Percentiles rank a stretch among this genome's conserved stretches.
Evolutionary conservation across 2,329 filamentous ascomycete species (phyloP).

Genomic region (Fusarium sp.): DNA sequence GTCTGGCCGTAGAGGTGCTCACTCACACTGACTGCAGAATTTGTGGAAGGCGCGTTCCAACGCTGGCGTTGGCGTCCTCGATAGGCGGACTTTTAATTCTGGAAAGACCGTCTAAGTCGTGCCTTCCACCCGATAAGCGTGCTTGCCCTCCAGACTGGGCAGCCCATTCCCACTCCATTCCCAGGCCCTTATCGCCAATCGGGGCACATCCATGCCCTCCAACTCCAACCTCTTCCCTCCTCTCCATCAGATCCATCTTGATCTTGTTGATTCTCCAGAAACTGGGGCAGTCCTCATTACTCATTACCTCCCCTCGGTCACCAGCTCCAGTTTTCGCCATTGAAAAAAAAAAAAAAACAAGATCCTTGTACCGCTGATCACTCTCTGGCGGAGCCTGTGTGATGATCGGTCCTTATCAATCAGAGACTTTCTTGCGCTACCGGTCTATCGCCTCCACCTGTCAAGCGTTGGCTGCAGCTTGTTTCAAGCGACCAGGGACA

Average conservation of each 20-base stretch:
- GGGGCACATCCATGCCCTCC: conserved; percentile 12
- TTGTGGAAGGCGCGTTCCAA: conserved; percentile 4
- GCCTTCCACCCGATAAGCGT: conserved; percentile 12
- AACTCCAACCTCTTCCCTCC: neutral
- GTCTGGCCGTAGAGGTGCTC: conserved; percentile 26
- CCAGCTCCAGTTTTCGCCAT: neutral
- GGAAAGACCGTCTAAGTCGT: conserved; percentile 8
- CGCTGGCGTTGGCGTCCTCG: neutral
- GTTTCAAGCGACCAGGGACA: conserved; percentile 13
- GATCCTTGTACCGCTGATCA: neutral
- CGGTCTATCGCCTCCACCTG: conserved; percentile 16
- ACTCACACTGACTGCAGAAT: conserved; percentile 5
- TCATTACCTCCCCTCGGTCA: neutral
- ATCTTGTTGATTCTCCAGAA: conserved; percentile 4
- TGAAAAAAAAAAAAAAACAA: neutral
- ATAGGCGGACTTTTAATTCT: conserved; percentile 10
- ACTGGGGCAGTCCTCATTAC: neutral
- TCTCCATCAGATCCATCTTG: neutral
- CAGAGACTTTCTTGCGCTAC: neutral
- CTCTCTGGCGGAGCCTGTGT: neutral
- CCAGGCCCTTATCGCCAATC: conserved; percentile 7
- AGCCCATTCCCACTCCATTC: neutral
- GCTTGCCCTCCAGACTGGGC: neutral
- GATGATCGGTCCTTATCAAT: conserved; percentile 18
- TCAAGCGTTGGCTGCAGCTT: conserved; percentile 14